A percentile compares a stretch with the other conserved stretches of the same genome.
These are phyloP conservation scores for Neopestalotiopsis clavispora DNA, from an alignment of 2,329 filamentous ascomycete species.

Conservation along the genomic window DNA sequence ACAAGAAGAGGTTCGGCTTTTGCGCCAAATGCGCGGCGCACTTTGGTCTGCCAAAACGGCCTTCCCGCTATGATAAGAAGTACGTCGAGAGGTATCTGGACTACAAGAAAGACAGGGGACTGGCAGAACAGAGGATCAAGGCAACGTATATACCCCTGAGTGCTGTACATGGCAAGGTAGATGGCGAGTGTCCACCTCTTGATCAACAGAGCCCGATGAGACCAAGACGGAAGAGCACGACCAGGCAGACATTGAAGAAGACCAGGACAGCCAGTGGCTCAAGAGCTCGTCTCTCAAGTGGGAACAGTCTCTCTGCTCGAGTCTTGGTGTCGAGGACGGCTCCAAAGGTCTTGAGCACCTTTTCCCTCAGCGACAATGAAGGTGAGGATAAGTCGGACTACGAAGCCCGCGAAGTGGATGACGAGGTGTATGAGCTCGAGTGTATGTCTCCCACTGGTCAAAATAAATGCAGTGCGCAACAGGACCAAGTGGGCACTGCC, in stretches of 20 bases:
- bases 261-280: not conserved
- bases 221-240: not conserved
- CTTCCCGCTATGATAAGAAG: conserved; percentile 18
- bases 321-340: too few relatives aligned
- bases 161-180: conserved; percentile 21
- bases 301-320: too few relatives aligned
- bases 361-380: not conserved
- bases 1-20: conserved; percentile 13
- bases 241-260: not conserved
- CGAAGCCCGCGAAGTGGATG: not conserved
- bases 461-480: not conserved
- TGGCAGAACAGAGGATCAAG: conserved; percentile 22
- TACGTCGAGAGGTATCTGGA: conserved; percentile 28
- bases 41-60: conserved; percentile 18
- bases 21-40: conserved; percentile 11
- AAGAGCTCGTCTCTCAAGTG: not conserved
- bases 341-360: not conserved
- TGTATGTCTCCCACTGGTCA: not conserved
- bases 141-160: conserved; percentile 23
- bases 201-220: conserved; percentile 11
- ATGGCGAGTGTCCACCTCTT: not conserved
- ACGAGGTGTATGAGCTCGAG: not conserved
- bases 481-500: too few relatives aligned
- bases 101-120: conserved; percentile 28
- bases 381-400: not conserved